Evolutionary conservation across 2,329 filamentous ascomycete genomes (phyloP), one percentile per base, ranked within the genome.

Genomic region (Bisporella sp.): DNA sequence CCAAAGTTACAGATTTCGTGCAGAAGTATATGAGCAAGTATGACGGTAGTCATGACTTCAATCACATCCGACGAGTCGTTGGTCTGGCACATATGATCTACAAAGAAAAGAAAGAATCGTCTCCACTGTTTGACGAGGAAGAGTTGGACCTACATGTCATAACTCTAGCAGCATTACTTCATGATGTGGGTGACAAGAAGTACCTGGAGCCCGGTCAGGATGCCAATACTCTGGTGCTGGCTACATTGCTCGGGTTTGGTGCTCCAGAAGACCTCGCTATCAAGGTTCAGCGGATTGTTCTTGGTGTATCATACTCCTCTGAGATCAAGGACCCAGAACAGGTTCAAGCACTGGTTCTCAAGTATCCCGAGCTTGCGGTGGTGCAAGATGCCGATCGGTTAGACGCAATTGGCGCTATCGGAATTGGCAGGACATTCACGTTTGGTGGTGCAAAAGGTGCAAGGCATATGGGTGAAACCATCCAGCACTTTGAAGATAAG

Each of bases 351-450:
- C 72, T 91, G 31, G 73, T 95, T 12, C 66, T 67, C 6, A 66
- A 70, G 33, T 75, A 87, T 65, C 89, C 88, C 1, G 89, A 95
- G 68, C 72, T 95, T 32, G 90, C 81, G 0, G 79, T 96, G 46
- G 90, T 97, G 39, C 92, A 96, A 70, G 92, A 97, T 67, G 91
- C 92, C 3, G 92, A 97, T 71, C 77, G 92, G 7, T 73, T 97
- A n/a, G 92, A 97, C 70, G 89, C 92, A 4, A 85, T 97, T 51
- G 92, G 92, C 1, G 89, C 88, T 0, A 79, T 96, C 31, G 92
- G 92, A 0, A 84, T 96, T 50, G 91, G 81, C 2, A 74, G 92
- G 41, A 81, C 80, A 37, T 92, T 95, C 65, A 84, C 85, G 0
- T 96, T 84, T 66, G 81, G 86, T 0, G 90, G 85, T 0, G 85